A percentile compares a stretch with the other conserved stretches of the same genome.
Evolutionary conservation across 495 filamentous ascomycete genomes (phyloP).

Genomic region (Aspergillus conjunctus): DNA sequence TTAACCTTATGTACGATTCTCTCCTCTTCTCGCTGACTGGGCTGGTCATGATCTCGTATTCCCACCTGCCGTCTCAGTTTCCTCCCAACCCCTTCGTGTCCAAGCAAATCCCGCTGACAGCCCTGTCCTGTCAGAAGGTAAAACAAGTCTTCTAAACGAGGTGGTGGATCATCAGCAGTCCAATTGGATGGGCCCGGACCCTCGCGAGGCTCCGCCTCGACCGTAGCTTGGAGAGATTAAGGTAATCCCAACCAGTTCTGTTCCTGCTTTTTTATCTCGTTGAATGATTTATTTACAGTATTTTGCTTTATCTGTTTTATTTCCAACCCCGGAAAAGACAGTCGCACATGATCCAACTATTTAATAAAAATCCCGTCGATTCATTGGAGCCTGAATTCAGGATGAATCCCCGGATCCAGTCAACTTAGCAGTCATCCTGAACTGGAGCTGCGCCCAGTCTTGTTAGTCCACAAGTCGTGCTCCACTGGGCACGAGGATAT

Average conservation of each 20-base stretch:
- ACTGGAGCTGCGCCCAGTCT: neutral
- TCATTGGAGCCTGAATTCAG: neutral
- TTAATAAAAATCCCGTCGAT: neutral
- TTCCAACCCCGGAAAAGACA: neutral
- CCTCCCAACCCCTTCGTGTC: neutral
- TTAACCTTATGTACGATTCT: neutral
- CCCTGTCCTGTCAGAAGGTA: constrained; percentile 2
- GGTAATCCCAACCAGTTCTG: constrained; percentile 23
- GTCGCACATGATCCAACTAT: no score
- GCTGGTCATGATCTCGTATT: constrained; percentile 1
- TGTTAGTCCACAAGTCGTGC: neutral
- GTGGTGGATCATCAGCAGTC: constrained; percentile 25
- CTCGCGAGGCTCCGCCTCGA: constrained; percentile 31
- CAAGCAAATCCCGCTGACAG: neutral
- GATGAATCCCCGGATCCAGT: neutral
- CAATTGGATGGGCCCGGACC: constrained; percentile 19
- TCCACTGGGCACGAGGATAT: no score
- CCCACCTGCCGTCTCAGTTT: neutral
- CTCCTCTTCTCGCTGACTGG: neutral
- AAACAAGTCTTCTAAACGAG: constrained; percentile 23
- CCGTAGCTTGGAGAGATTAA: constrained; percentile 32
- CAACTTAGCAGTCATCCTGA: neutral
- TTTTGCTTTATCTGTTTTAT: constrained; percentile 2
- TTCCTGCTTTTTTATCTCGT: constrained; percentile 14
- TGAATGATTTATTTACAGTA: neutral